Conservation (phyloP, 2,329 filamentous ascomycete genomes). For the Pseudocercospora eumusae region DNA sequence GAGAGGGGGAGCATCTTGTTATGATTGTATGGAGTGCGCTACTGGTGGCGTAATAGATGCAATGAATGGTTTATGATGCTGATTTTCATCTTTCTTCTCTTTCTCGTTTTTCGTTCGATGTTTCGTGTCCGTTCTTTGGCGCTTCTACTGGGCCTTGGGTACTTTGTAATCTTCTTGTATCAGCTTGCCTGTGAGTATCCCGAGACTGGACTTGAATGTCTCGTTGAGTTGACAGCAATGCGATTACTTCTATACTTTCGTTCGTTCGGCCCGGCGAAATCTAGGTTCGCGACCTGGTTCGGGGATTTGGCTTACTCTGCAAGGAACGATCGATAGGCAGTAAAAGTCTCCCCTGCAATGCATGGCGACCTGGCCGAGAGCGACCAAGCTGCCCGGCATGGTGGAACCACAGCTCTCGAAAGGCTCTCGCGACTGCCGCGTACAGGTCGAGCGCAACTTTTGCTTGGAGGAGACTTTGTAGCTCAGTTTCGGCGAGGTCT, state of each 20-base stretch:
- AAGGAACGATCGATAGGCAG: slow-evolving; percentile 4
- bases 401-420: neutral
- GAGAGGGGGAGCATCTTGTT: too few species aligned
- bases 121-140: too few species aligned
- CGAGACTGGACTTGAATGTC: too few species aligned
- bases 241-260: too few species aligned
- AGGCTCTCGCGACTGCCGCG: neutral
- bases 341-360: neutral
- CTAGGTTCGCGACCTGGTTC: slow-evolving; percentile 2
- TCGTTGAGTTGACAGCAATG: too few species aligned
- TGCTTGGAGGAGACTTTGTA: neutral
- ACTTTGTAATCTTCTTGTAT: too few species aligned
- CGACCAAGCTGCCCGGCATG: neutral
- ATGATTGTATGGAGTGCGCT: neutral
- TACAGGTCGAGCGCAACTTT: neutral
- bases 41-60: neutral
- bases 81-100: neutral
- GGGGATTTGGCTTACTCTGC: slow-evolving; percentile 1
- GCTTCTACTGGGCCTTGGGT: too few species aligned
- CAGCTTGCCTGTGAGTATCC: neutral
- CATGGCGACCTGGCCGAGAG: neutral
- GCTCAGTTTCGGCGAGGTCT: neutral
- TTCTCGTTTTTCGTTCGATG: neutral
- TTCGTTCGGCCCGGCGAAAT: neutral
- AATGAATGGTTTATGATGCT: neutral